These are phyloP conservation scores for Gypsophila paniculata DNA, from an alignment of 179 eudicot species.

Conservation along the genomic window DNA sequence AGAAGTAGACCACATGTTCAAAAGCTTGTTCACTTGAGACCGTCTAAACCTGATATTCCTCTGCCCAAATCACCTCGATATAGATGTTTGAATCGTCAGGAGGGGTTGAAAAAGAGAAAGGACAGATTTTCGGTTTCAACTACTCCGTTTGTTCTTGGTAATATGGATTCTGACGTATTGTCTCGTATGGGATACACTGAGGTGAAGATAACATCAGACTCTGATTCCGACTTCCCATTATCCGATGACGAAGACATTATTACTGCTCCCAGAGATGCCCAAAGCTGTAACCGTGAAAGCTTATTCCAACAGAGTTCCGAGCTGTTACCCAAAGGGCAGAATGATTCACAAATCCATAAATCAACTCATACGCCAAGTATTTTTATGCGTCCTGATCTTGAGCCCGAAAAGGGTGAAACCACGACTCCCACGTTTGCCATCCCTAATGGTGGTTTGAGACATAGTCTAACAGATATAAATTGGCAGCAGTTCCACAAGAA, in stretches of 20 bases:
- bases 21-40: constrained; percentile 38
- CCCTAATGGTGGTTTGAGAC: constrained; percentile 21
- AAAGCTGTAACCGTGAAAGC: constrained; percentile 19
- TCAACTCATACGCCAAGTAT: constrained; percentile 20
- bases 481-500: constrained; percentile 34
- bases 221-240: constrained; percentile 55
- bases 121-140: constrained; percentile 42
- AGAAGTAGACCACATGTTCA: constrained; percentile 51
- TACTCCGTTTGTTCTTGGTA: constrained; percentile 32
- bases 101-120: constrained; percentile 50
- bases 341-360: constrained; percentile 30
- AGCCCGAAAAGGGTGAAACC: constrained; percentile 30
- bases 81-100: constrained; percentile 51
- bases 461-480: constrained; percentile 32
- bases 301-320: constrained; percentile 18
- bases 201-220: constrained; percentile 58
- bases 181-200: constrained; percentile 58
- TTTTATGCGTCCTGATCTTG: constrained; percentile 26
- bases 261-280: constrained; percentile 21
- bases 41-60: constrained; percentile 55
- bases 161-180: constrained; percentile 31
- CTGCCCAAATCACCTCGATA: constrained; percentile 56
- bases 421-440: constrained; percentile 21
- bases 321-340: constrained; percentile 25
- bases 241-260: constrained; percentile 59